Percentiles rank a stretch among this genome's conserved stretches.
These are phyloP conservation scores for Citrullus mucosospermus DNA, from an alignment of 306 rosid species.

Conservation along the genomic window DNA sequence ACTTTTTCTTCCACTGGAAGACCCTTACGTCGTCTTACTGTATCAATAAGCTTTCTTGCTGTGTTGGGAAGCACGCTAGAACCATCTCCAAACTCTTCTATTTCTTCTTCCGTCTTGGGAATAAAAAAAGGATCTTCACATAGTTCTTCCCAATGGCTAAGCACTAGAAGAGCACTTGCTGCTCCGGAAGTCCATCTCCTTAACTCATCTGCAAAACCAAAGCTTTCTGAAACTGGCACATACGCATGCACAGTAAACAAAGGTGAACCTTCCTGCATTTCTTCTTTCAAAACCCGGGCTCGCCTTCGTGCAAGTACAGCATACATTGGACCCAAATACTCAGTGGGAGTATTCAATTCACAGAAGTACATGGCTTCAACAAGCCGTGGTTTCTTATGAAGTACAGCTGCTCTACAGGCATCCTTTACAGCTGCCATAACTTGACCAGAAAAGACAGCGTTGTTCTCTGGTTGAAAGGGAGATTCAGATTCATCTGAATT, in stretches of 20 bases:
- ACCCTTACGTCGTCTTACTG: slow-evolving; percentile 73
- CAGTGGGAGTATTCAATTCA: slow-evolving; percentile 63
- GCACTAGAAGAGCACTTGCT: slow-evolving; percentile 79
- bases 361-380: slow-evolving; percentile 95
- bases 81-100: slow-evolving; percentile 92
- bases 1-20: slow-evolving; percentile 87
- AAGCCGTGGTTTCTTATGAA: slow-evolving; percentile 68
- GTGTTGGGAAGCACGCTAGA: slow-evolving; percentile 82
- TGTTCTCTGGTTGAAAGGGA: slow-evolving; percentile 47
- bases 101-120: slow-evolving; percentile 83
- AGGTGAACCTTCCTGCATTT: slow-evolving; percentile 96
- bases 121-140: slow-evolving; percentile 84
- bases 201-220: slow-evolving; percentile 85
- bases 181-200: slow-evolving; percentile 80
- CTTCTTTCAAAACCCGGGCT: slow-evolving; percentile 68
- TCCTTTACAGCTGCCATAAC: slow-evolving; percentile 75
- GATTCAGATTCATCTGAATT: slow-evolving; percentile 41
- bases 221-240: slow-evolving; percentile 79
- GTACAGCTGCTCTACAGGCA: slow-evolving; percentile 75
- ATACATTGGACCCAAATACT: slow-evolving; percentile 74
- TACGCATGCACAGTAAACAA: slow-evolving; percentile 86
- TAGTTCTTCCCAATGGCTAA: slow-evolving; percentile 90
- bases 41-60: slow-evolving; percentile 72
- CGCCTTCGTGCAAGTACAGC: slow-evolving; percentile 83
- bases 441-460: slow-evolving; percentile 66